Base-by-base conservation (phyloP, 2,329 filamentous ascomycete genomes). In the Blastomyces silverae region DNA sequence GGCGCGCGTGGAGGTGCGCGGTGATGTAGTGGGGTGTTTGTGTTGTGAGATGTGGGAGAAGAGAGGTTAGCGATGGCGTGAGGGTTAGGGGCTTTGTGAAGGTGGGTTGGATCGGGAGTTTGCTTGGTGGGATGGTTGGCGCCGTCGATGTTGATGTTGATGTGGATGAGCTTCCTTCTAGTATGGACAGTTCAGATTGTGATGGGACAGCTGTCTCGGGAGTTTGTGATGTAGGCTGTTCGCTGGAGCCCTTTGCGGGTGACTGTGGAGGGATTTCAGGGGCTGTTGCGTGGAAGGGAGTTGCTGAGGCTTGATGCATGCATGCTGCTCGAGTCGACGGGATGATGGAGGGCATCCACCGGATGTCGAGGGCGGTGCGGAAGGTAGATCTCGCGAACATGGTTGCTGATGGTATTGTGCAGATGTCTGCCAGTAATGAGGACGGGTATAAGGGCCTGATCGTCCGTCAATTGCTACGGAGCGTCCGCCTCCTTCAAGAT, bases 1-100 rank as follows among this genome's bases (percentile, higher is more conserved):
- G 79, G n/a, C 77, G 75, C 3, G 77, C 76, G 69, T 82, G 80
- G 39, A 82, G 70, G 69, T 82, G 79, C 13, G 79, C 77, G 34
- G 76, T 75, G 52, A 82, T 75, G 71, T 81, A 82, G 73, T 81
- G 79, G 31, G 79, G 78, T 48, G 73, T 70, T 69, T 82, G 80
- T 56, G 75, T 71, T 53, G 72, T 72, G 62, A 82, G 77, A 63
- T 77, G 71, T 8, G 80, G 79, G 44, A 82, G 77, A 62, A 77
- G 75, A 25, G 72, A 69, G 68, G 79, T 74, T 44, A 80, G 70
- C 17, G 79, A 76, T 66, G 76, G 71, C 22, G 75, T 77, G 63
- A 81, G 72, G 68, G 78, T 73, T 28, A 80, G 71, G 3, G 78
- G 77, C 0, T 68, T 65, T 63, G 64, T 70, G 68, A 79, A 78